These are phyloP conservation scores for Yamadazyma blattariae DNA, from an alignment of 1,139 yeast genomes.

Conservation along the genomic window DNA sequence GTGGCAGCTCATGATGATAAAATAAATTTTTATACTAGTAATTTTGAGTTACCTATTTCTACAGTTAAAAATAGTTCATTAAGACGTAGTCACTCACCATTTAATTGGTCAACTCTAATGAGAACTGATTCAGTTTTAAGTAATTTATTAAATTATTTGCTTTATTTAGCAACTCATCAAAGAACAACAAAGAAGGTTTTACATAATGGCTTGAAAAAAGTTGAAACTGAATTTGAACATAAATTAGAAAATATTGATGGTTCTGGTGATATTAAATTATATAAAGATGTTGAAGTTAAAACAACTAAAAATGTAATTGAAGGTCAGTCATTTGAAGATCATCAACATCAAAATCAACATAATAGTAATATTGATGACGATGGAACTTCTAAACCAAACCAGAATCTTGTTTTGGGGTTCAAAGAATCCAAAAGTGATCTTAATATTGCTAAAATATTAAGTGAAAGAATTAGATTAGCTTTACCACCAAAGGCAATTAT, in stretches of 20 bases:
- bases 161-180: constrained; percentile 1
- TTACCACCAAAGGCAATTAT: constrained; percentile 42
- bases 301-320: neutral
- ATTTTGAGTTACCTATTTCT: neutral
- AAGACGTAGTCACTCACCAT: constrained; percentile 29
- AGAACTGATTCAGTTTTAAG: constrained; percentile 19
- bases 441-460: constrained; percentile 19
- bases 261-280: constrained; percentile 2
- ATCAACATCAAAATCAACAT: neutral
- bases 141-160: constrained; percentile 3
- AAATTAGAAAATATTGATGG: constrained; percentile 5
- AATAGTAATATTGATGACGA: neutral
- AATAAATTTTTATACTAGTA: constrained; percentile 27
- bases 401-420: neutral
- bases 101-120: constrained; percentile 33
- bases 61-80: neutral
- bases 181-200: neutral
- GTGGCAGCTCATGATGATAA: constrained; percentile 19
- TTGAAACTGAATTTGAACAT: constrained; percentile 2
- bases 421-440: neutral
- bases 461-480: constrained; percentile 18
- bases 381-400: neutral
- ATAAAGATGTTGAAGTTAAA: neutral
- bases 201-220: neutral
- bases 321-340: neutral